phyloP scores from a whole-genome alignment of 2,329 filamentous ascomycete genomes.

The Monilinia vaccinii-corymbosi region DNA sequence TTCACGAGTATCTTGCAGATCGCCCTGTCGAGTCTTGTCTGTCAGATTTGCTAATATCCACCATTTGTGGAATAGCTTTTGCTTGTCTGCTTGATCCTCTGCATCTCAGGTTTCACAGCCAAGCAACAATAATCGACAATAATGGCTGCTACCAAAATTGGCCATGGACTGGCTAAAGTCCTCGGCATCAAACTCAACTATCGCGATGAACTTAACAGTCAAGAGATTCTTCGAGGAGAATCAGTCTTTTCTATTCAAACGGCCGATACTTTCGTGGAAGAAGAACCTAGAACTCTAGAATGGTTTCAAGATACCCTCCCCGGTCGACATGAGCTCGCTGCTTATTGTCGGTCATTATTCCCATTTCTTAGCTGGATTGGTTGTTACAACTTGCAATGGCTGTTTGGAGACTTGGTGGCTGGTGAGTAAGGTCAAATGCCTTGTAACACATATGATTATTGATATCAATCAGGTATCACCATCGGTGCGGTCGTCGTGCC shows the following conservation, averaged over 20 bases:
- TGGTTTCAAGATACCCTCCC: conserved; percentile 62
- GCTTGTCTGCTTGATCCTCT: background rate
- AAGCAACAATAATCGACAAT: conserved; percentile 1
- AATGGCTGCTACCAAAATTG: conserved; percentile 43
- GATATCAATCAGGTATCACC: conserved; percentile 45
- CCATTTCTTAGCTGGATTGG: conserved; percentile 85
- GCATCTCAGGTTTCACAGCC: background rate
- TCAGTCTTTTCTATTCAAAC: conserved; percentile 68
- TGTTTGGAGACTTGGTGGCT: conserved; percentile 80
- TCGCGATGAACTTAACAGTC: conserved; percentile 43
- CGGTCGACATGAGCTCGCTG: conserved; percentile 38
- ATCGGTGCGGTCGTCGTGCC: conserved; percentile 77
- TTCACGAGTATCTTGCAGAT: conserved; percentile 8
- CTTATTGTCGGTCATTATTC: conserved; percentile 66
- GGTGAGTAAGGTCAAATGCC: conserved; percentile 41
- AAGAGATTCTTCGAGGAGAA: conserved; percentile 64
- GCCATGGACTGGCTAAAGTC: conserved; percentile 66
- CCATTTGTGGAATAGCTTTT: background rate
- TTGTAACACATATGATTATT: background rate
- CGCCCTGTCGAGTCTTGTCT: background rate
- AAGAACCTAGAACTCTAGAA: conserved; percentile 65
- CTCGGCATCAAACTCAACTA: conserved; percentile 76
- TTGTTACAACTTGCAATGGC: conserved; percentile 84
- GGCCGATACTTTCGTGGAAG: conserved; percentile 72
- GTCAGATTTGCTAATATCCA: background rate